A percentile compares a stretch with the other conserved stretches of the same genome.
Conservation (phyloP, 495 filamentous ascomycete genomes). For the Penicillium odoratum region DNA sequence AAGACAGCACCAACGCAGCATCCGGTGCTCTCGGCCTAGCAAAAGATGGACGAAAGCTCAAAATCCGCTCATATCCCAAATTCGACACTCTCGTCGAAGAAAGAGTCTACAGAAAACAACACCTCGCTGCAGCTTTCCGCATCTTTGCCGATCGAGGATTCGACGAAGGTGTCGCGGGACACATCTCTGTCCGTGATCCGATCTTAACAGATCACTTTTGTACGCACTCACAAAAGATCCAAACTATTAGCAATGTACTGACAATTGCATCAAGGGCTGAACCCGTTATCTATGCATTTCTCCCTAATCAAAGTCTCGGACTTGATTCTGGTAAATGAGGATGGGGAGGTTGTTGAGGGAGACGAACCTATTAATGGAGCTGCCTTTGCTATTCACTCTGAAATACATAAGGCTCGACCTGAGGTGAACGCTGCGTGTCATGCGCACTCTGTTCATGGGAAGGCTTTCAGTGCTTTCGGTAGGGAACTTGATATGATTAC, state of each 20-base stretch:
- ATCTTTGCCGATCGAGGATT: conserved; percentile 57
- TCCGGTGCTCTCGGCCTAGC: background rate
- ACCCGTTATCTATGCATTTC: conserved; percentile 6
- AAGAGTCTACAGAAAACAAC: conserved; percentile 60
- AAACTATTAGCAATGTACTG: background rate
- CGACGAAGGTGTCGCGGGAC: conserved; percentile 64
- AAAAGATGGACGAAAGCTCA: conserved; percentile 5
- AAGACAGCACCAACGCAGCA: background rate
- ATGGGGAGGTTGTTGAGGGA: conserved; percentile 39
- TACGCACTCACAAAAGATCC: background rate
- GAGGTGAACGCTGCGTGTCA: conserved; percentile 39
- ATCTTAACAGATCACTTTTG: conserved; percentile 31
- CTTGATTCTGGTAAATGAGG: conserved; percentile 30
- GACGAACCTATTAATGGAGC: conserved; percentile 52
- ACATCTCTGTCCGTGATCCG: conserved; percentile 65
- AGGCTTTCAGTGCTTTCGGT: conserved; percentile 30
- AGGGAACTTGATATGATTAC: conserved; percentile 34
- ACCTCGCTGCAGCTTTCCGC: conserved; percentile 60
- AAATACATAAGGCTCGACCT: conserved; percentile 27
- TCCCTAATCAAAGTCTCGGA: conserved; percentile 17
- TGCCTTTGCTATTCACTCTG: conserved; percentile 57
- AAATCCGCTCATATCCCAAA: conserved; percentile 7
- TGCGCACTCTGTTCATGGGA: conserved; percentile 29
- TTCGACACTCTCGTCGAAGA: conserved; percentile 30
- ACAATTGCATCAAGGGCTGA: background rate